A percentile compares a stretch with the other conserved stretches of the same genome.
phyloP scores from a whole-genome alignment of 1,284 basidiomycete species.

The Trametes versicolor region DNA sequence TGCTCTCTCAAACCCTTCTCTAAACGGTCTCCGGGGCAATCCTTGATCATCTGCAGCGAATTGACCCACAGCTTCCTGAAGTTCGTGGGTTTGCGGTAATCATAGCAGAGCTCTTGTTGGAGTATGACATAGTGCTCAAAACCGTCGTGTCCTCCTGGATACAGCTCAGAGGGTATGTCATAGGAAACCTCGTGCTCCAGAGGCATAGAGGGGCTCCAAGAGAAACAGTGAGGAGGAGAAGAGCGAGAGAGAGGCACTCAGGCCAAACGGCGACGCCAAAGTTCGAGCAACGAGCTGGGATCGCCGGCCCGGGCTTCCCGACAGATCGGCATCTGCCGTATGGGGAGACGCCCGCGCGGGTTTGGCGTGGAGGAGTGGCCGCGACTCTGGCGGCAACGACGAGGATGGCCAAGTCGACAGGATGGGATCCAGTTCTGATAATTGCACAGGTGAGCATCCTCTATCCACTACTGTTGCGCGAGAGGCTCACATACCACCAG shows the following conservation, averaged over 20 bases:
- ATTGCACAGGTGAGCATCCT: slow-evolving; percentile 66
- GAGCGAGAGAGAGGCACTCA: not conserved
- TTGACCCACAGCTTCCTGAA: slow-evolving; percentile 7
- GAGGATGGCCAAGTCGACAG: slow-evolving; percentile 43
- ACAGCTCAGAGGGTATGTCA: slow-evolving; percentile 8
- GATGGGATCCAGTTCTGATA: slow-evolving; percentile 82
- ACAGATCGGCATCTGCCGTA: slow-evolving; percentile 13
- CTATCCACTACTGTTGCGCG: not conserved
- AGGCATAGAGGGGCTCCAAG: not conserved
- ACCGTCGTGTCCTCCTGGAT: not conserved
- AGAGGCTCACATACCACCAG: slow-evolving; percentile 51
- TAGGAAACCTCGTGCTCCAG: slow-evolving; percentile 4
- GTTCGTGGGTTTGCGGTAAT: slow-evolving; percentile 9
- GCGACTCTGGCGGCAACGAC: slow-evolving; percentile 6
- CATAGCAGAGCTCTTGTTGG: slow-evolving; percentile 16
- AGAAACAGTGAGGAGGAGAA: not conserved
- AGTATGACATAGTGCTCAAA: slow-evolving; percentile 18
- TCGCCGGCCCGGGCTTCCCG: not conserved
- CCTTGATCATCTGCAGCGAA: not conserved
- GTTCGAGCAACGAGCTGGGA: not conserved
- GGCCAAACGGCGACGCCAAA: not conserved
- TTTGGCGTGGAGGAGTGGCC: not conserved
- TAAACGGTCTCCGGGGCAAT: not conserved
- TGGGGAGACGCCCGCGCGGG: not conserved
- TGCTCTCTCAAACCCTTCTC: slow-evolving; percentile 3